Percentiles rank a stretch among this genome's conserved stretches.
These are phyloP conservation scores for Diplodia corticola DNA, from an alignment of 2,329 filamentous ascomycete species.

Conservation along the genomic window DNA sequence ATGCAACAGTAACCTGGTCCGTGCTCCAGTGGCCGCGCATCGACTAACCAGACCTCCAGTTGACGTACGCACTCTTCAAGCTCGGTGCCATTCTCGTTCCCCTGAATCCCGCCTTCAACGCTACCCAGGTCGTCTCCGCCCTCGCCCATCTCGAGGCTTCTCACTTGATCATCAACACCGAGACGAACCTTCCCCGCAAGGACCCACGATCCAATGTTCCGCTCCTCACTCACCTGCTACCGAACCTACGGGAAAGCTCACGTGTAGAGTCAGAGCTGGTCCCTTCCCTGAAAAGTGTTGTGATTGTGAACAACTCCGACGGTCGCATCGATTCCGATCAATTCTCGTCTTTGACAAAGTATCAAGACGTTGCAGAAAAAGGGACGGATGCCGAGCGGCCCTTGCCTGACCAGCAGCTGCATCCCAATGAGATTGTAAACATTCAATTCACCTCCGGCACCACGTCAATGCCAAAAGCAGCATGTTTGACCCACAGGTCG, in stretches of 20 bases:
- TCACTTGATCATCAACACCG: constrained; percentile 79
- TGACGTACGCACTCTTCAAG: constrained; percentile 87
- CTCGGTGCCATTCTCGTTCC: constrained; percentile 93
- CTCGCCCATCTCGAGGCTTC: constrained; percentile 71
- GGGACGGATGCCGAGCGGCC: not conserved
- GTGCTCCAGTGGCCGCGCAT: constrained; percentile 19
- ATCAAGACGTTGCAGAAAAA: constrained; percentile 36
- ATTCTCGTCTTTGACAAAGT: constrained; percentile 44
- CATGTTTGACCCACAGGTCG: constrained; percentile 79
- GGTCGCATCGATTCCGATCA: constrained; percentile 51
- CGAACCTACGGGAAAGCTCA: constrained; percentile 46
- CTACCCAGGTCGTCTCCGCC: constrained; percentile 73
- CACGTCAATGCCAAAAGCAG: constrained; percentile 85
- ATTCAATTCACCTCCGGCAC: constrained; percentile 99
- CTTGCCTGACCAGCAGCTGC: constrained; percentile 51
- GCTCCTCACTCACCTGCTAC: constrained; percentile 57
- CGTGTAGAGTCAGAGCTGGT: constrained; percentile 57
- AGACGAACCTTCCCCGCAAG: constrained; percentile 76
- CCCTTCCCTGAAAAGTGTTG: constrained; percentile 68
- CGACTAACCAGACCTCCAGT: constrained; percentile 34
- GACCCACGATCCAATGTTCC: constrained; percentile 60
- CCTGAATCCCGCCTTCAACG: constrained; percentile 86
- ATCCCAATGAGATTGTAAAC: constrained; percentile 74
- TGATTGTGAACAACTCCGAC: constrained; percentile 76
- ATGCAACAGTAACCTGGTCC: constrained; percentile 62